These are phyloP conservation scores for Mycena chlorophos DNA, from an alignment of 768 basidiomycete species.

Conservation along the genomic window DNA sequence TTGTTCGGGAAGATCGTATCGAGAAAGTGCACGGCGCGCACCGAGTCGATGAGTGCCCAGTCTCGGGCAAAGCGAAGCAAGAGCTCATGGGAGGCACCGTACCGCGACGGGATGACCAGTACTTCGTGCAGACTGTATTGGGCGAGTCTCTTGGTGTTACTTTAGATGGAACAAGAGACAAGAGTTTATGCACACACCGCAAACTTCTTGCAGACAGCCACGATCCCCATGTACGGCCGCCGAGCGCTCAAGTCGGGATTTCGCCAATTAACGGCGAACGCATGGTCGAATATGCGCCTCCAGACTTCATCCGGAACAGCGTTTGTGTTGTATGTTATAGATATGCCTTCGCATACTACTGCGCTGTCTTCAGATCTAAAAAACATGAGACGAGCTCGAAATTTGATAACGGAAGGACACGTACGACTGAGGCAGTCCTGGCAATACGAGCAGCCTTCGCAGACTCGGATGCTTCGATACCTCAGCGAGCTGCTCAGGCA, in stretches of 20 bases:
- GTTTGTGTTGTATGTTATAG: neutral
- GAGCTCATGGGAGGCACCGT: neutral
- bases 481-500: too few relatives aligned
- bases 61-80: neutral
- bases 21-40: neutral
- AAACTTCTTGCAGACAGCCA: slow-evolving; percentile 14
- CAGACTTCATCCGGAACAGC: neutral
- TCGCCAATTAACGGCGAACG: neutral
- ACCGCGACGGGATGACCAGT: neutral
- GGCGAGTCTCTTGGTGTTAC: slow-evolving; percentile 6
- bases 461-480: slow-evolving; percentile 1
- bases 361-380: neutral
- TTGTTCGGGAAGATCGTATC: neutral
- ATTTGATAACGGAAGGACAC: neutral
- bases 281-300: slow-evolving; percentile 4
- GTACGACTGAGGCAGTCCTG: slow-evolving; percentile 2
- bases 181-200: slow-evolving; percentile 1
- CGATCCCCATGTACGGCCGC: neutral
- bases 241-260: neutral
- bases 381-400: neutral
- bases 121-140: slow-evolving; percentile 7
- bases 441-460: slow-evolving; percentile 8
- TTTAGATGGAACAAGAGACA: neutral
- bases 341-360: neutral
- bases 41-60: neutral